Conservation (phyloP, 306 rosid genomes). For the Rosa persica region DNA sequence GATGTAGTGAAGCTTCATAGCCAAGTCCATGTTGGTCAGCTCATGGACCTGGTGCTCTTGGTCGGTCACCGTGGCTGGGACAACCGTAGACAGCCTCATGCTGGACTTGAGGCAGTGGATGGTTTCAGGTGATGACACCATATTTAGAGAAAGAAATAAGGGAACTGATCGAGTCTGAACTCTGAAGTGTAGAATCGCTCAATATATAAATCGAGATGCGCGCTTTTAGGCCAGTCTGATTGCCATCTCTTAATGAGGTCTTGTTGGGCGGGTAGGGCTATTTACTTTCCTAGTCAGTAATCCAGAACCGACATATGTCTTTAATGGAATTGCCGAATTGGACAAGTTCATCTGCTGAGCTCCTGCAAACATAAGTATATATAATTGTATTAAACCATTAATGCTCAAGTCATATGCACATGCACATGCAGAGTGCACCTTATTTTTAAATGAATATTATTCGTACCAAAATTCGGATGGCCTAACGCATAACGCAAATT, state of each 20-base stretch:
- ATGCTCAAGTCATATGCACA: too few relatives aligned
- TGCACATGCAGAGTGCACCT: too few relatives aligned
- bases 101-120: slow-evolving; percentile 11
- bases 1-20: slow-evolving; percentile 66
- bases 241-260: not conserved
- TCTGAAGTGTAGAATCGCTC: not conserved
- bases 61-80: slow-evolving; percentile 51
- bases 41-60: slow-evolving; percentile 31
- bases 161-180: not conserved
- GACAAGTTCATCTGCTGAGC: not conserved
- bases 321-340: too few relatives aligned
- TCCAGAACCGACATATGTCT: not conserved
- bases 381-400: too few relatives aligned
- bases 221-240: not conserved
- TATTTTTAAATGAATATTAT: too few relatives aligned
- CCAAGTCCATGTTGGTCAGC: slow-evolving; percentile 59
- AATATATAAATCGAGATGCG: not conserved
- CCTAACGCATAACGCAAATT: too few relatives aligned
- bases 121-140: slow-evolving; percentile 14
- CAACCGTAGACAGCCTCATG: slow-evolving; percentile 56
- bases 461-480: too few relatives aligned
- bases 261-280: not conserved
- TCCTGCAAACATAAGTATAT: too few relatives aligned
- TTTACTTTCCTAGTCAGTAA: too few relatives aligned
- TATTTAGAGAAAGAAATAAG: not conserved